phyloP scores from a whole-genome alignment of 1,139 yeast genomes.

The Yamadazyma siamensis region DNA sequence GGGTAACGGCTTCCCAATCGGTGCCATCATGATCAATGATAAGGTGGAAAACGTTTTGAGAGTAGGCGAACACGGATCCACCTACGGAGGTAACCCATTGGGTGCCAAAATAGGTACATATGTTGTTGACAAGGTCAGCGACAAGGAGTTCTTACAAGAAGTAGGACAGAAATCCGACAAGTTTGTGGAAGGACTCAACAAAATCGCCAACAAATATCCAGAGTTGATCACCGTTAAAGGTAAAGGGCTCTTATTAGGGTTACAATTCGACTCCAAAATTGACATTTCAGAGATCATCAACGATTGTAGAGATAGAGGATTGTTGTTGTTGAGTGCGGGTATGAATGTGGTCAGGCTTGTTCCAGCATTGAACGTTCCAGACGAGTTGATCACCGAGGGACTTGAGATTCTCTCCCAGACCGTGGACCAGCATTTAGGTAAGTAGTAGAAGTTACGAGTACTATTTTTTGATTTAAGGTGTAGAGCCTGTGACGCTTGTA shows the following conservation, averaged over 20 bases:
- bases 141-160: conserved; percentile 52
- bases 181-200: conserved; percentile 47
- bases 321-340: conserved; percentile 86
- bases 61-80: conserved; percentile 97
- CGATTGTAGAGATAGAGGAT: conserved; percentile 73
- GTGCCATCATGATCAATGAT: conserved; percentile 86
- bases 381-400: conserved; percentile 67
- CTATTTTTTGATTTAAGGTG: too few relatives aligned
- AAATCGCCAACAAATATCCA: conserved; percentile 55
- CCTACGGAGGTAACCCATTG: conserved; percentile 95
- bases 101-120: conserved; percentile 79
- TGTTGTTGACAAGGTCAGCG: conserved; percentile 66
- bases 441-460: neutral
- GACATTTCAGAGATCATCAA: conserved; percentile 66
- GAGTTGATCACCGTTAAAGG: conserved; percentile 74
- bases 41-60: conserved; percentile 66
- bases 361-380: conserved; percentile 85
- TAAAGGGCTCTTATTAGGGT: conserved; percentile 80
- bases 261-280: conserved; percentile 57
- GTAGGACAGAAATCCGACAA: conserved; percentile 60
- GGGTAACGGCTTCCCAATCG: conserved; percentile 97
- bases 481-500: too few relatives aligned
- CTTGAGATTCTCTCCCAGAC: conserved; percentile 52
- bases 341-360: conserved; percentile 84
- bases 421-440: conserved; percentile 11